Evolutionary conservation across 2,329 filamentous ascomycete genomes (phyloP), one percentile per base, ranked within the genome.

Genomic region (Trichoderma pleuroti): DNA sequence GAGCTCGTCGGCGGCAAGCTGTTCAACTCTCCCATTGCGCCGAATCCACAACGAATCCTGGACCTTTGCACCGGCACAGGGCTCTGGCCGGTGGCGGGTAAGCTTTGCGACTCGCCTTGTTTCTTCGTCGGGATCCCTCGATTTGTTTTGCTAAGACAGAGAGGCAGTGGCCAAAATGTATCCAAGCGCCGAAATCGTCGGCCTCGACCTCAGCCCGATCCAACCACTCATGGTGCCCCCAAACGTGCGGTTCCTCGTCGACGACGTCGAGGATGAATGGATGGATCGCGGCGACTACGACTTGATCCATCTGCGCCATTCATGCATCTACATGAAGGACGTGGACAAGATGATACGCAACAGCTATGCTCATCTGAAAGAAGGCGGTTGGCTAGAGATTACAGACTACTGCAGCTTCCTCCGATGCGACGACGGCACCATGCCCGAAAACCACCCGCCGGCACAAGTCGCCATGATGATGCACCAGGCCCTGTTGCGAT

Each of bases 321-420:
- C 72, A 66, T 74, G 72, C 68, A 69, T 57, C 61, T 75, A 34
- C 34, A 39, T 76, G 12, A 71, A 72, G 26, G 70, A 76, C 26
- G 67, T 74, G 11, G 21, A 72, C 54, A 67, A 70, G 32, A 72
- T 75, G 4, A 57, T 75, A 14, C 56, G 30, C 10, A 72, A 75
- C 42, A 71, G 71, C 46, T 75, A 74, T 32, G 57, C 72, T 32
- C 74, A 80, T 68, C 74, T 83, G 1, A 77, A 77, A 34, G 83
- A 84, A 2, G 83, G 84, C 54, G 83, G 83, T 59, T 83, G 82
- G 78, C 75, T 85, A 28, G 83, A 85, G 74, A 76, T 83, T 18
- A 79, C 82, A 49, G 82, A 84, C 46, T 74, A 81, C 36, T 77
- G 80, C 64, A 76, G 75, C 52, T 74, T 72, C 24, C 75, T 81